Base-by-base conservation (phyloP, 1,139 yeast genomes). In the Yamadazyma trypodendri region DNA sequence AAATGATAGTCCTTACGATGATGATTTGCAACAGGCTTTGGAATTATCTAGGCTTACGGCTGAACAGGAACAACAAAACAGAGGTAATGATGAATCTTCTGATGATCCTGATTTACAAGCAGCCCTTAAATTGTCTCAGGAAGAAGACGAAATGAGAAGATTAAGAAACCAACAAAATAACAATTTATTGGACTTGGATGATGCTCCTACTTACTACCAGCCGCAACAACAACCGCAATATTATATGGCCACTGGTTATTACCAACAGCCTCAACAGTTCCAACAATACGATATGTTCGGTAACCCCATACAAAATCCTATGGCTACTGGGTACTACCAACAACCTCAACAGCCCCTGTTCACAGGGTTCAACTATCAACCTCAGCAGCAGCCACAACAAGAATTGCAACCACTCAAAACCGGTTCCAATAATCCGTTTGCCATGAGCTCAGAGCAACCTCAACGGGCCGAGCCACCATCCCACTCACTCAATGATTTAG, bases 391-490 rank as follows among this genome's bases (percentile, higher is more conserved):
- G 39, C 72, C 61, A 38, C 69, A 54, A 25, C 69, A 63, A 41
- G 72, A 62, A 58, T 52, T 66, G 49, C 75, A 72, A 54, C 87
- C 89, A 2, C 68, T 81, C 54, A 74, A 78, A 50, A 84, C 96
- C 0, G 96, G 96, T 1, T 77, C 92, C 3, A 89, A 89, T 63
- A 90, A 90, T 60, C 97, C 97, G 37, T 90, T 90, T 63, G 94
- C 96, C 2, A 65, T 79, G 55, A 64, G 58, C 50, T 36, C 50
- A 6, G 56, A 48, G 32, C 52, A 40, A 24, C 29, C 29, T 27
- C 60, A 49, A 28, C 21, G 5, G 21, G 5, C 21, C 5, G 7
- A 18, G 8, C 21, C 21, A 6, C 21, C 21, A 18, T 49, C 46
- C 17, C 65, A 55, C 34, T 31, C 38, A 15, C 29, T 40, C 36